phyloP scores from a whole-genome alignment of 2,329 filamentous ascomycete genomes.

The Bisporella sp. region DNA sequence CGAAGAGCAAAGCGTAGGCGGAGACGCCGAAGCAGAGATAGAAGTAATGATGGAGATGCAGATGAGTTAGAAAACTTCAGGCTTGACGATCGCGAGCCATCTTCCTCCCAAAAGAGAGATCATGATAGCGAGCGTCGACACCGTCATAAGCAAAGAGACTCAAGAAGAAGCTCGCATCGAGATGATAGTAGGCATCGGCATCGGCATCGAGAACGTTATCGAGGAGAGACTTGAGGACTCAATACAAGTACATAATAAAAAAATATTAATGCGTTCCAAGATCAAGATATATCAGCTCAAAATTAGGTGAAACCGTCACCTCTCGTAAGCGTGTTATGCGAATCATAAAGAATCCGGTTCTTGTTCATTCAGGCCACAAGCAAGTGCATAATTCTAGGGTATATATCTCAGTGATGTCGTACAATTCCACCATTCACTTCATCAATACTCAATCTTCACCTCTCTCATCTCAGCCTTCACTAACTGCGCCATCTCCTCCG shows the following conservation, averaged over 20 bases:
- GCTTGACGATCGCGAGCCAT: constrained; percentile 28
- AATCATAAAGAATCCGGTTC: too few species aligned
- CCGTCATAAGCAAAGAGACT: constrained; percentile 14
- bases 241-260: not conserved
- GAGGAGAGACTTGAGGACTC: not conserved
- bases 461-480: constrained; percentile 42
- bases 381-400: too few species aligned
- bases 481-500: constrained; percentile 45
- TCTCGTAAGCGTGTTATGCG: too few species aligned
- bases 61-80: constrained; percentile 37
- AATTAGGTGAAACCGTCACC: too few species aligned
- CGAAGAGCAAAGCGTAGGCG: constrained; percentile 15
- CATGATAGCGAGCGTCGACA: constrained; percentile 15
- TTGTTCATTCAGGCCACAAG: too few species aligned
- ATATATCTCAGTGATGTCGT: too few species aligned
- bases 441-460: constrained; percentile 27
- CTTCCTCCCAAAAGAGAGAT: constrained; percentile 6
- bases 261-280: not conserved
- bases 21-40: constrained; percentile 18
- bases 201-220: constrained; percentile 12
- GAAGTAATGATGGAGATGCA: constrained; percentile 31
- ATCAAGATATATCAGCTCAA: constrained; percentile 1
- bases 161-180: constrained; percentile 13
- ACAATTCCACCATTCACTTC: too few species aligned
- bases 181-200: constrained; percentile 16